Conservation (phyloP, 2,329 filamentous ascomycete genomes). For the Coniochaeta sp. region DNA sequence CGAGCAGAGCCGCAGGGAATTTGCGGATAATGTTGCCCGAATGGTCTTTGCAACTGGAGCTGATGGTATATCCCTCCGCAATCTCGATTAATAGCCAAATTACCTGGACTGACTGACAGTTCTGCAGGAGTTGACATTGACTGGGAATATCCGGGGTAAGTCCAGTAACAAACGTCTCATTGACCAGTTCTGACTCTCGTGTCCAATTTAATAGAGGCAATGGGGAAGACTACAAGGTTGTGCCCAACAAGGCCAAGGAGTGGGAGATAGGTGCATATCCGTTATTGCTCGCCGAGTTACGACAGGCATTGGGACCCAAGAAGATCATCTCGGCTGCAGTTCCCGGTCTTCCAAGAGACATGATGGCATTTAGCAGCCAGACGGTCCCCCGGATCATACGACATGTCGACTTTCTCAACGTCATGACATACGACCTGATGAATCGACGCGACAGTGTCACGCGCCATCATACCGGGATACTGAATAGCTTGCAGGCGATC, state of each 20-base stretch:
- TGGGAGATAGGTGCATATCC: constrained; percentile 57
- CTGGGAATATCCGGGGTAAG: constrained; percentile 48
- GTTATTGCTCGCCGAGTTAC: constrained; percentile 50
- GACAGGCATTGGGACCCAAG: constrained; percentile 44
- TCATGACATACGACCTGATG: constrained; percentile 69
- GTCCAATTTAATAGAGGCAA: constrained; percentile 39
- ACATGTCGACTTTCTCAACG: constrained; percentile 59
- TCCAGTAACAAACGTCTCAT: background rate
- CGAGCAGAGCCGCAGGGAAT: constrained; percentile 43
- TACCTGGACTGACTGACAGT: constrained; percentile 6
- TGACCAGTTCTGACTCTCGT: background rate
- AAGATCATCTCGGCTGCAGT: constrained; percentile 62
- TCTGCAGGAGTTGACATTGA: constrained; percentile 50
- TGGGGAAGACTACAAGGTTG: constrained; percentile 58
- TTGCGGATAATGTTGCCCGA: constrained; percentile 55
- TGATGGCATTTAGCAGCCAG: constrained; percentile 57
- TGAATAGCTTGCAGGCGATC: constrained; percentile 45
- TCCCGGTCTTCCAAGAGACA: constrained; percentile 54
- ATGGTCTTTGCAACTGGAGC: constrained; percentile 57
- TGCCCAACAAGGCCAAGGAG: constrained; percentile 50
- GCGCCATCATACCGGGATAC: constrained; percentile 55
- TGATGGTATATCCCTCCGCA: constrained; percentile 35
- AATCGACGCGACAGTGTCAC: constrained; percentile 63
- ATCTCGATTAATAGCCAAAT: background rate
- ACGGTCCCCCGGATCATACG: constrained; percentile 52